Evolutionary conservation across 441 rosid species (phyloP).

Genomic region (Arabidopsis hybrid): DNA sequence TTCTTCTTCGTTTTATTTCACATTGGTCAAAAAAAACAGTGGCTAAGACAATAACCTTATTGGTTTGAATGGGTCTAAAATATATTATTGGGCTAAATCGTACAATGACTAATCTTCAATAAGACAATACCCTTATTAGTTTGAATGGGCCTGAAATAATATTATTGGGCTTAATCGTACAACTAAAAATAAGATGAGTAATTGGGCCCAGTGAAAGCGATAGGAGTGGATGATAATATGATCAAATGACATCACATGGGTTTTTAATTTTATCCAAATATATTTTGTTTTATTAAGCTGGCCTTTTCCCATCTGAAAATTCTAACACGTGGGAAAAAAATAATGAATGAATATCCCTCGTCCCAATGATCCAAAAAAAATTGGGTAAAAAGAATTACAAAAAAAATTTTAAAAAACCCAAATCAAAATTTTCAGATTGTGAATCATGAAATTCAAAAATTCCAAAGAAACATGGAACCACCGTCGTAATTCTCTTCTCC

Average conservation of each 20-base stretch:
- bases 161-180: background rate
- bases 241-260: background rate
- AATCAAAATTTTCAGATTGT: slow-evolving; percentile 10
- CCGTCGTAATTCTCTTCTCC: slow-evolving; percentile 28
- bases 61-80: too few species aligned
- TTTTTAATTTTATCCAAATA: background rate
- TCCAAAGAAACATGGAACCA: slow-evolving; percentile 43
- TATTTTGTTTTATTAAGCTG: background rate
- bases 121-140: background rate
- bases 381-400: background rate
- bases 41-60: too few species aligned
- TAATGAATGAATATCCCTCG: background rate
- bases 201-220: slow-evolving; percentile 7
- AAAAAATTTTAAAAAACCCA: background rate
- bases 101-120: too few species aligned
- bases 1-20: background rate
- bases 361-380: slow-evolving; percentile 14
- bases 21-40: too few species aligned
- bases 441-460: slow-evolving; percentile 34
- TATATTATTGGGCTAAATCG: too few species aligned
- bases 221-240: background rate
- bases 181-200: background rate
- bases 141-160: slow-evolving; percentile 8
- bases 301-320: slow-evolving; percentile 1
- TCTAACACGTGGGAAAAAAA: background rate